Evolutionary conservation across 177 flowering plant genomes (phyloP), one percentile per base, ranked within the genome.

Genomic region (Telopea speciosissima): DNA sequence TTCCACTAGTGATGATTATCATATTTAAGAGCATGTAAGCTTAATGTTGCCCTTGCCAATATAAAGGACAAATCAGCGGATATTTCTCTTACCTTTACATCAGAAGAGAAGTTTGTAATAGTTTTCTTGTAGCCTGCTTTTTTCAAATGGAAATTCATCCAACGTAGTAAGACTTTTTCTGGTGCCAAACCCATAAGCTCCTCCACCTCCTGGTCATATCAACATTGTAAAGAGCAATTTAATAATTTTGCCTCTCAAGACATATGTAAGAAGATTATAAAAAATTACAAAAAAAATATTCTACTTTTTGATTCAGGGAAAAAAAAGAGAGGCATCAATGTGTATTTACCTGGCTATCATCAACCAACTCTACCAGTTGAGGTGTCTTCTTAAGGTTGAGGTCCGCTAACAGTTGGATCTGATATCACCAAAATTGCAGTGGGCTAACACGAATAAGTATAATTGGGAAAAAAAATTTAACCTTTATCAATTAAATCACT

Each of bases 71-170:
- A 49, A 45, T 24, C 52, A 17, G 65, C 25, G 31, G 19, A 24
- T 25, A 44, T 24, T 62, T 21, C 25, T 61, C 56, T 71, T 69
- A 93, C 98, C 97, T 90, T 91, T 69, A 93, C 65, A 78, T 93
- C 98, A 19, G 94, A 80, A 62, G 97, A 85, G 76, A 88, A 93
- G 70, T 93, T 93, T n/a, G 84, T 74, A 22, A 93, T 88, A 25
- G 85, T 52, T 76, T 88, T 93, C 80, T 85, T 82, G 73, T 85
- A 93, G 65, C 98, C 96, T 58, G 86, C 89, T 78, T 85, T 93
- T 60, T 87, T 83, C 4, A 93, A 83, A 74, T 93, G 98, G 74
- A 91, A 91, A 74, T 93, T 93, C 97, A 91, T 93, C 98, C 98
- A 93, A 77, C 82, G 84, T 54, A 93, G 74, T 72, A 93, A 77